Conservation (phyloP, 2,329 filamentous ascomycete species). For the Cytospora piceae region DNA sequence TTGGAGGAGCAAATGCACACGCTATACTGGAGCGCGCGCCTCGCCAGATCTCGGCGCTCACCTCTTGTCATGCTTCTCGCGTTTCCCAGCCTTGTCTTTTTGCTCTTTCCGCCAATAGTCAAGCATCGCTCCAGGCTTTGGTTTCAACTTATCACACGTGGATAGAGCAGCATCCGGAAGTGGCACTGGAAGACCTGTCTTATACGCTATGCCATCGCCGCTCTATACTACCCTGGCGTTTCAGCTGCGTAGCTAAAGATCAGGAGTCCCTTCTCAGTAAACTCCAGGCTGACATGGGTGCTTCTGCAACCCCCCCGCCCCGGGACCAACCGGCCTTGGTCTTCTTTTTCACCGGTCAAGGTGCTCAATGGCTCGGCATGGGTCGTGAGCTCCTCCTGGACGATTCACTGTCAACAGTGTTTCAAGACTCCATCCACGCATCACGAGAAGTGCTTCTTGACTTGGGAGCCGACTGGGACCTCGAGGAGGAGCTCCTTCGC, state of each 20-base stretch:
- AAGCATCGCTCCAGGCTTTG: background rate
- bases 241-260: constrained; percentile 26
- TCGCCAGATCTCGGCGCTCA: background rate
- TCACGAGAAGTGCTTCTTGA: background rate
- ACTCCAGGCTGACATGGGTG: background rate
- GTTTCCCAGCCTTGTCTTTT: background rate
- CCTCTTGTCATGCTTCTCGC: background rate
- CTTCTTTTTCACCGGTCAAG: constrained; percentile 23
- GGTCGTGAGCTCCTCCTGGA: constrained; percentile 4
- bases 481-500: constrained; percentile 14
- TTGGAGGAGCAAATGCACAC: constrained; percentile 5
- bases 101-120: constrained; percentile 11
- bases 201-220: constrained; percentile 32
- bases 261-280: background rate
- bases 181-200: constrained; percentile 23
- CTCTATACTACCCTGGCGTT: constrained; percentile 26
- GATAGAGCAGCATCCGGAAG: background rate
- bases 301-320: background rate
- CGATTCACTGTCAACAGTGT: background rate
- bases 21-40: constrained; percentile 2
- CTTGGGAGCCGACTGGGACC: constrained; percentile 8
- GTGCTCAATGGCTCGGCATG: constrained; percentile 16
- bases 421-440: background rate
- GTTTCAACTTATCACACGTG: background rate
- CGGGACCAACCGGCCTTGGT: background rate